Evolutionary conservation across 257 asterid genomes (phyloP).

Genomic region (Ajuga chamaepitys): DNA sequence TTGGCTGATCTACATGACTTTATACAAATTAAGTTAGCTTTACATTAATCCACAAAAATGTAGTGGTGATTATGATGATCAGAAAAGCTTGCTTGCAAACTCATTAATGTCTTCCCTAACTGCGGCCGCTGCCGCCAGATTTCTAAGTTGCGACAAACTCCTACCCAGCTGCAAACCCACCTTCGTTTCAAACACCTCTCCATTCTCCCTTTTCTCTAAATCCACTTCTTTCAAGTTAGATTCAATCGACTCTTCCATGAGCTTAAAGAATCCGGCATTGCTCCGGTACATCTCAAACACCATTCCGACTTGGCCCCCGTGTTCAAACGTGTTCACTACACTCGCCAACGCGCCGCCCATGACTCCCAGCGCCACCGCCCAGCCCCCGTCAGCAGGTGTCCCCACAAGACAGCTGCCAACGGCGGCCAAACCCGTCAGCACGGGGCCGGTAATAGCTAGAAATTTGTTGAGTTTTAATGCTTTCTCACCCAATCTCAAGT

Average conservation of each 20-base stretch:
- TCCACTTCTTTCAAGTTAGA: slow-evolving; percentile 40
- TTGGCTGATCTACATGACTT: background rate
- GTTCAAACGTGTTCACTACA: slow-evolving; percentile 54
- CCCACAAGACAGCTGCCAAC: slow-evolving; percentile 38
- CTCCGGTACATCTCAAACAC: slow-evolving; percentile 77
- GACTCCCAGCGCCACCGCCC: slow-evolving; percentile 38
- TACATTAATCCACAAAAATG: background rate
- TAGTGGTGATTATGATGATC: background rate
- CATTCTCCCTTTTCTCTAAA: slow-evolving; percentile 47
- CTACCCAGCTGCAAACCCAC: slow-evolving; percentile 66
- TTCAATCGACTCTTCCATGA: slow-evolving; percentile 56
- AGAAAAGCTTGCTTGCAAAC: slow-evolving; percentile 72
- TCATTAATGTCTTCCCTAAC: slow-evolving; percentile 22
- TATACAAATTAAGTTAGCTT: background rate
- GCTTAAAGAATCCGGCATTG: slow-evolving; percentile 65
- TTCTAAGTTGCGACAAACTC: slow-evolving; percentile 58
- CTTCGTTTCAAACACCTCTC: slow-evolving; percentile 57
- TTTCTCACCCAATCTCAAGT: slow-evolving; percentile 38
- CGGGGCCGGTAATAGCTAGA: slow-evolving; percentile 42
- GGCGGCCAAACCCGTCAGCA: slow-evolving; percentile 58
- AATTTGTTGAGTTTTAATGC: slow-evolving; percentile 47
- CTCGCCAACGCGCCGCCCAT: slow-evolving; percentile 63
- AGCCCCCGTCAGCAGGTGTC: slow-evolving; percentile 18
- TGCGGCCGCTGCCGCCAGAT: slow-evolving; percentile 29
- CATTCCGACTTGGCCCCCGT: slow-evolving; percentile 83